Evolutionary conservation across 495 filamentous ascomycete genomes (phyloP).

Genomic region (Neurospora sp.): DNA sequence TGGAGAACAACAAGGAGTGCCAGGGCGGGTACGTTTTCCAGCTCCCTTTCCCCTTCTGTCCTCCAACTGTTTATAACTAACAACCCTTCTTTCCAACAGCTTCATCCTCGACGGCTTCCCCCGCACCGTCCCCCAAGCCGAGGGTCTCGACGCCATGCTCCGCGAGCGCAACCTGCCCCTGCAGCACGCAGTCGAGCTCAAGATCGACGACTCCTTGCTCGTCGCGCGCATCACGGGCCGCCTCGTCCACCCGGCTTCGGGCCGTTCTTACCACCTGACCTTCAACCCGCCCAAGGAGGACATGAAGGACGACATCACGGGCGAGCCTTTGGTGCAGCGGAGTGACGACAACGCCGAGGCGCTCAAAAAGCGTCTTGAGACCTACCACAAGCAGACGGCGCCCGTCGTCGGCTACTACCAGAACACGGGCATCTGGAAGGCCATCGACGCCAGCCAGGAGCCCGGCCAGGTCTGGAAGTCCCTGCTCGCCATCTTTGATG

Average conservation of each 20-base stretch:
- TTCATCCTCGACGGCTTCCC: slow-evolving; percentile 99
- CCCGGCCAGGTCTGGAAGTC: slow-evolving; percentile 93
- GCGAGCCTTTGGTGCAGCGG: slow-evolving; percentile 92
- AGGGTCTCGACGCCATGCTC: slow-evolving; percentile 91
- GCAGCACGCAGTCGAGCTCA: slow-evolving; percentile 88
- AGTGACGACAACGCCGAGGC: slow-evolving; percentile 97
- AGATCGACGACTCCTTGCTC: slow-evolving; percentile 90
- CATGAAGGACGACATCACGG: slow-evolving; percentile 96
- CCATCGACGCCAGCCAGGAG: slow-evolving; percentile 92
- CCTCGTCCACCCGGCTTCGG: slow-evolving; percentile 87
- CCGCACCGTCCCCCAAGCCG: slow-evolving; percentile 87
- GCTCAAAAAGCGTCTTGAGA: slow-evolving; percentile 75
- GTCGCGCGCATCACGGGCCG: slow-evolving; percentile 96
- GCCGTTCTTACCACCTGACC: slow-evolving; percentile 91
- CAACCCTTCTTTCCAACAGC: slow-evolving; percentile 33
- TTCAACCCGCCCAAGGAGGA: slow-evolving; percentile 95
- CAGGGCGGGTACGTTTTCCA: slow-evolving; percentile 70
- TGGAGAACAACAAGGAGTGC: slow-evolving; percentile 89
- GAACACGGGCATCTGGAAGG: slow-evolving; percentile 92
- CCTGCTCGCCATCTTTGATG: slow-evolving; percentile 69
- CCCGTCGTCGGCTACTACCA: slow-evolving; percentile 95
- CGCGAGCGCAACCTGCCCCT: slow-evolving; percentile 59
- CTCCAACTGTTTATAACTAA: not conserved
- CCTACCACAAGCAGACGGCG: slow-evolving; percentile 88
- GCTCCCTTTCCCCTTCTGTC: not conserved